A percentile compares a stretch with the other conserved stretches of the same genome.
Evolutionary conservation across 106 monocot genomes (phyloP).

Genomic region (Dendrobium officinale): DNA sequence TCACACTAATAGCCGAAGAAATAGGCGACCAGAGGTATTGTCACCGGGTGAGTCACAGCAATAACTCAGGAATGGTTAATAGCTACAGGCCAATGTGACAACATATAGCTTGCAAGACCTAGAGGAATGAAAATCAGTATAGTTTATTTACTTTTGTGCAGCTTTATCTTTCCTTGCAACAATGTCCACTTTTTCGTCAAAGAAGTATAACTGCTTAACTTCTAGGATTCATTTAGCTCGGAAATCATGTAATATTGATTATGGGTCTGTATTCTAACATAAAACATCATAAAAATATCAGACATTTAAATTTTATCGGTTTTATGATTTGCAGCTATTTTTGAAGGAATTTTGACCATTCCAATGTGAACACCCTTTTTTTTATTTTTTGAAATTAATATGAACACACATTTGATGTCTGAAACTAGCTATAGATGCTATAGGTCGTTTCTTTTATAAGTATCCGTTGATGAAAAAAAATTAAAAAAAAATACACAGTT

Average conservation of each 20-base stretch:
- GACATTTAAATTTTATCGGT: neutral
- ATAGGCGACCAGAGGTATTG: too few species aligned
- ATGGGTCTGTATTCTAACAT: neutral
- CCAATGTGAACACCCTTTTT: neutral
- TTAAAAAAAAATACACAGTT: neutral
- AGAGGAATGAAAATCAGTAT: neutral
- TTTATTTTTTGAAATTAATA: too few species aligned
- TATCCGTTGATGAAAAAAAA: neutral
- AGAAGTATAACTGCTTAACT: neutral
- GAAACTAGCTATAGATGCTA: neutral
- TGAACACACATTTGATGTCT: neutral
- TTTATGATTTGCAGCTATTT: neutral
- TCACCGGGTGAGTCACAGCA: too few species aligned
- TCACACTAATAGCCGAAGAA: too few species aligned
- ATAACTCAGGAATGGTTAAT: too few species aligned
- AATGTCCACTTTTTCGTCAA: neutral
- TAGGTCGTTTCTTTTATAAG: neutral
- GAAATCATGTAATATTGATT: neutral
- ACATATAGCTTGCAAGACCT: neutral
- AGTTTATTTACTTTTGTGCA: neutral
- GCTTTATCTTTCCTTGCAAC: neutral
- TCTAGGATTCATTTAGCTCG: neutral
- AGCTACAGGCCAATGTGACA: neutral
- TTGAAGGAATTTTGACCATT: neutral
- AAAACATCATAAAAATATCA: neutral